Evolutionary conservation across 2,329 filamentous ascomycete species (phyloP).

Genomic region (Penicillium palitans): DNA sequence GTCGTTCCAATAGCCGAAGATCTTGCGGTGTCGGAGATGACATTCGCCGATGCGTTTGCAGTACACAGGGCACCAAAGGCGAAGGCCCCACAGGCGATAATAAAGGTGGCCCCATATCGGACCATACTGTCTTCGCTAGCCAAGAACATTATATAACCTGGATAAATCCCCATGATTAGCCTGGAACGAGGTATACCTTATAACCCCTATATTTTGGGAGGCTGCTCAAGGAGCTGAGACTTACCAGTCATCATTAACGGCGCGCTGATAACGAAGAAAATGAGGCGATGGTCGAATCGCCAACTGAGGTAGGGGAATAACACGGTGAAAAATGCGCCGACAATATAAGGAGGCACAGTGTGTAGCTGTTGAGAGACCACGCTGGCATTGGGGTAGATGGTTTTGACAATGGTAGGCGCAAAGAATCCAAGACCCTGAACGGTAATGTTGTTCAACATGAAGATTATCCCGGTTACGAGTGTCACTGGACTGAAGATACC

Average conservation of each 20-base stretch:
- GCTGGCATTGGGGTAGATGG: conserved; percentile 62
- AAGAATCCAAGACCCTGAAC: conserved; percentile 72
- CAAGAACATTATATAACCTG: conserved; percentile 68
- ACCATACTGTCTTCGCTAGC: conserved; percentile 54
- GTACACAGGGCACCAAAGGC: conserved; percentile 65
- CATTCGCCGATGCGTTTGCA: conserved; percentile 68
- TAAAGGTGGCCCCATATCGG: conserved; percentile 69
- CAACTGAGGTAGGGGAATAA: conserved; percentile 63
- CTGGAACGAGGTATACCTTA: background rate
- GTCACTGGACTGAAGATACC: conserved; percentile 67
- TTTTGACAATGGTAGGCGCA: conserved; percentile 67
- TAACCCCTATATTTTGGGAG: too few relatives aligned
- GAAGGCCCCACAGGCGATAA: conserved; percentile 66
- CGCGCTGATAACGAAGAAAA: conserved; percentile 61
- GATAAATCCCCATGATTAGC: background rate
- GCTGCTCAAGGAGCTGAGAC: background rate
- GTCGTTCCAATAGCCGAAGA: conserved; percentile 66
- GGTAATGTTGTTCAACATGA: conserved; percentile 68
- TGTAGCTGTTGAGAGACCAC: conserved; percentile 66
- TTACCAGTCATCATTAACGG: conserved; percentile 63
- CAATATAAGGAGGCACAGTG: conserved; percentile 69
- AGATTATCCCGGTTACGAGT: conserved; percentile 57
- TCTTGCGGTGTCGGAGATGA: conserved; percentile 69
- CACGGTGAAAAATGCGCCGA: conserved; percentile 66
- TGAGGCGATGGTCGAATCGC: conserved; percentile 59